Conservation (phyloP, 257 asterid species). For the Ilex asprella region DNA sequence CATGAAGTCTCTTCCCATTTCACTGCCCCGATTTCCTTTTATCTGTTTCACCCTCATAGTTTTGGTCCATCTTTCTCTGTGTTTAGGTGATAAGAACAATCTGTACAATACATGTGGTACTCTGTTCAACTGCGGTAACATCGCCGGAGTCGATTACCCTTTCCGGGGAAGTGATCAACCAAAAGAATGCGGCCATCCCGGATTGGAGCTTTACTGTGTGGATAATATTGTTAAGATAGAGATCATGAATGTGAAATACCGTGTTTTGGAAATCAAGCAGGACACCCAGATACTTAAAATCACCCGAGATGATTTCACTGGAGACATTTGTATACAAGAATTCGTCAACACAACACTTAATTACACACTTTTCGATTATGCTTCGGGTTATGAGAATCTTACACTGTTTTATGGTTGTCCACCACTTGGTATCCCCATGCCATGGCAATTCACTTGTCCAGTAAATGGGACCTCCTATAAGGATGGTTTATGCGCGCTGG, state of each 20-base stretch:
- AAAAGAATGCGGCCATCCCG: constrained; percentile 50
- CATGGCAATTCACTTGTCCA: constrained; percentile 30
- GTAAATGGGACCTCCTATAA: constrained; percentile 28
- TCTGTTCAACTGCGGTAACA: constrained; percentile 37
- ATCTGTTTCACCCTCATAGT: not conserved
- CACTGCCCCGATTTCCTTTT: not conserved
- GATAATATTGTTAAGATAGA: constrained; percentile 15
- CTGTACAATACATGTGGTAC: constrained; percentile 25
- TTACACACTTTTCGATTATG: constrained; percentile 29
- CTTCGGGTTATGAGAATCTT: constrained; percentile 30
- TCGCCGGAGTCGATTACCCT: constrained; percentile 37
- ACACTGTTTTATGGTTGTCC: constrained; percentile 48
- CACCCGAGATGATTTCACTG: constrained; percentile 29
- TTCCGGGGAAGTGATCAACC: constrained; percentile 50
- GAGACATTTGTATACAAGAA: constrained; percentile 31
- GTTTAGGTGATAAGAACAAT: constrained; percentile 2
- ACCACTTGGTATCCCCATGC: constrained; percentile 8
- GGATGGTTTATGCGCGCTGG: constrained; percentile 23
- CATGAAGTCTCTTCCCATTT: constrained; percentile 8
- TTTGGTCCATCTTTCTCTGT: constrained; percentile 8
- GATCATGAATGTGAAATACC: constrained; percentile 26
- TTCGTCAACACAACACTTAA: constrained; percentile 38
- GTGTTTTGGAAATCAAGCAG: constrained; percentile 32
- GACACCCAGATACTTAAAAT: constrained; percentile 26
- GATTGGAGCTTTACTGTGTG: constrained; percentile 37